phyloP scores from a whole-genome alignment of 345 rosid genomes.

The Bruguiera sexangula region DNA sequence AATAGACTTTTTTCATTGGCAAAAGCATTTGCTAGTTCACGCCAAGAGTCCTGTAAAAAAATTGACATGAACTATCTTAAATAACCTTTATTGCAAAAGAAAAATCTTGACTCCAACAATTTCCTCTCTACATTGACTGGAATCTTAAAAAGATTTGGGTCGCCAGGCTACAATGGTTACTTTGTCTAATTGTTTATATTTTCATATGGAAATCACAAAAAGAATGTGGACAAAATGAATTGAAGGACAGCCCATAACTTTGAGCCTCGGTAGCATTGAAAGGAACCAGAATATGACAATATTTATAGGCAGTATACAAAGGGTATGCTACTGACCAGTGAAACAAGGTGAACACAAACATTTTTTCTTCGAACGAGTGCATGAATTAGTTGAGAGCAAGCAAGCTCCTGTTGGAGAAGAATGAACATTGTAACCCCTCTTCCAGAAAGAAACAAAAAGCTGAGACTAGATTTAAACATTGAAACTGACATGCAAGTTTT shows the following conservation, averaged over 20 bases:
- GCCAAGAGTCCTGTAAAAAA: constrained; percentile 83
- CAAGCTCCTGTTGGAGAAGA: constrained; percentile 50
- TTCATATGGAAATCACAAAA: not conserved
- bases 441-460: constrained; percentile 4
- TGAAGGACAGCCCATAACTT: not conserved
- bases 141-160: too few species aligned
- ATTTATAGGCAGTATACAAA: not conserved
- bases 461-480: constrained; percentile 1
- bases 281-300: not conserved
- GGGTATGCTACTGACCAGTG: constrained; percentile 60
- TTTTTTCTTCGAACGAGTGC: constrained; percentile 76
- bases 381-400: constrained; percentile 78
- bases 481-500: constrained; percentile 1
- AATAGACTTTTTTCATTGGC: constrained; percentile 71
- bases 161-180: too few species aligned
- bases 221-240: not conserved
- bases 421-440: not conserved
- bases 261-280: not conserved
- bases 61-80: constrained; percentile 15
- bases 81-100: not conserved
- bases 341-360: constrained; percentile 71
- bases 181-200: too few species aligned
- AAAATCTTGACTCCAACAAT: constrained; percentile 1
- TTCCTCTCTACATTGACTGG: not conserved
- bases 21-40: constrained; percentile 80